These are phyloP conservation scores for Myxozyma mucilagina DNA, from an alignment of 805 yeast species.

Conservation along the genomic window DNA sequence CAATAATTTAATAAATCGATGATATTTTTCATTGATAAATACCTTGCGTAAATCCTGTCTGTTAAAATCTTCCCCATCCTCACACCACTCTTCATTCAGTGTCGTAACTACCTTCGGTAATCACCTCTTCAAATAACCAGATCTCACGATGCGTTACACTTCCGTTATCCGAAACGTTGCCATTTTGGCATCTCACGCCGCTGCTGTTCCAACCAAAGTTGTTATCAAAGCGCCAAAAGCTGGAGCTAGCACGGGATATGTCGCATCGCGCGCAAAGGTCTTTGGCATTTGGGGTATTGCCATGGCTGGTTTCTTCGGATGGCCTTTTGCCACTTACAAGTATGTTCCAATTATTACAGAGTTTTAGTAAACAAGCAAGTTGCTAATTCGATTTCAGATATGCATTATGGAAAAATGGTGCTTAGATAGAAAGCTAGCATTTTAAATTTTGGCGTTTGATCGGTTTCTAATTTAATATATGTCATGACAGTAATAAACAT, in stretches of 20 bases:
- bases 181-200: not conserved
- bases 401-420: not conserved
- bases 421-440: not conserved
- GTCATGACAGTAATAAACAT: not conserved
- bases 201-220: not conserved
- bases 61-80: not conserved
- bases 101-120: no score
- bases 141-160: constrained; percentile 1
- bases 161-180: constrained; percentile 2
- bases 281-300: not conserved
- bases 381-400: not conserved
- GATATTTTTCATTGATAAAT: no score
- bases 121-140: not conserved
- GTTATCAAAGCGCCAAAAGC: not conserved
- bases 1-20: no score
- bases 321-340: constrained; percentile 3
- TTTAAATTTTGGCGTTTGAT: no score
- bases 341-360: not conserved
- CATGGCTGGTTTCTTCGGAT: constrained; percentile 1
- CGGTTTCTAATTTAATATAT: no score
- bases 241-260: not conserved
- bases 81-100: no score
- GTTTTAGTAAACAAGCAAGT: not conserved
- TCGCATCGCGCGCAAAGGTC: not conserved
- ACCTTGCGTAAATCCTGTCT: not conserved